Percentiles rank a stretch among this genome's conserved stretches.
Evolutionary conservation across 106 monocot species (phyloP).

Genomic region (Vanilla planifolia): DNA sequence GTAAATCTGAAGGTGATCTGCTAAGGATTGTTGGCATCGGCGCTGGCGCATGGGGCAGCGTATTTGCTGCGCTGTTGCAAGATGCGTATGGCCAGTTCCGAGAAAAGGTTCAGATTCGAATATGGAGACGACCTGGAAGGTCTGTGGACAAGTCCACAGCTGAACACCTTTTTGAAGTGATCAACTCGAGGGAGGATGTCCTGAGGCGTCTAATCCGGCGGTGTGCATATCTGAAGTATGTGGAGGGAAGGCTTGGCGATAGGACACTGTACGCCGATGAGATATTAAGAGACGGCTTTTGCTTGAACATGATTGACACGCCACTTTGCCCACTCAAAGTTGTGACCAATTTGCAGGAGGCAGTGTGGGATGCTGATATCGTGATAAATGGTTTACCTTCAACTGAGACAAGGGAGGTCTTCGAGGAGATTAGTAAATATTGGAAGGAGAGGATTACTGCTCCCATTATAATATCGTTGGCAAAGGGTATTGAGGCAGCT

Average conservation of each 20-base stretch:
- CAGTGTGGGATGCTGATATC: conserved; percentile 71
- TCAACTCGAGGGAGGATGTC: conserved; percentile 59
- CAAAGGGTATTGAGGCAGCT: conserved; percentile 63
- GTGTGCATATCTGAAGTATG: conserved; percentile 60
- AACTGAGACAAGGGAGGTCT: conserved; percentile 54
- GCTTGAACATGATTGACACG: conserved; percentile 71
- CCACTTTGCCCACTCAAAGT: conserved; percentile 64
- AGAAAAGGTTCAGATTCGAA: conserved; percentile 53
- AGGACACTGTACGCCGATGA: conserved; percentile 55
- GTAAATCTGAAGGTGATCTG: conserved; percentile 42
- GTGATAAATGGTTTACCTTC: conserved; percentile 65
- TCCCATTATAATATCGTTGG: conserved; percentile 53
- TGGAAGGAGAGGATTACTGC: conserved; percentile 61
- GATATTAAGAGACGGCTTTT: conserved; percentile 63
- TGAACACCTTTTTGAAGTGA: conserved; percentile 60
- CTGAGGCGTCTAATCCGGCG: conserved; percentile 46
- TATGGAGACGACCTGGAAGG: conserved; percentile 53
- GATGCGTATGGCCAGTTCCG: conserved; percentile 48
- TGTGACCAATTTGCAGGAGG: conserved; percentile 69
- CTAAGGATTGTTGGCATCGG: conserved; percentile 55
- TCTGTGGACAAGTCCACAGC: conserved; percentile 47
- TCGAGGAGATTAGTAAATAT: conserved; percentile 61
- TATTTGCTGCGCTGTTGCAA: conserved; percentile 51
- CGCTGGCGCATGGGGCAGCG: conserved; percentile 70
- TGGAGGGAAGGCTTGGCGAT: conserved; percentile 59